Evolutionary conservation across 257 asterid genomes (phyloP).

Genomic region (Nicotiana undulata): DNA sequence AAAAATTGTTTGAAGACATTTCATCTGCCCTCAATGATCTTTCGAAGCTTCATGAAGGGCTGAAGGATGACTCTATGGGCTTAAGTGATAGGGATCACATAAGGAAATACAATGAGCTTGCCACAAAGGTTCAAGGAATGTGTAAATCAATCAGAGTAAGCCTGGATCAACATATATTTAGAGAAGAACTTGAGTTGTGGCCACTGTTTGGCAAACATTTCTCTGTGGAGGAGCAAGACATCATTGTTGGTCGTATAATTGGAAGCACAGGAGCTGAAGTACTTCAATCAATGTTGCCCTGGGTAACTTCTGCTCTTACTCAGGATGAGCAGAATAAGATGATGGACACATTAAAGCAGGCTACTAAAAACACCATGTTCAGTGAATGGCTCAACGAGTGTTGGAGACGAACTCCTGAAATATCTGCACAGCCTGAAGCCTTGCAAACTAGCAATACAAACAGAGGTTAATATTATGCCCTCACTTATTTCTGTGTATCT

Average conservation of each 20-base stretch:
- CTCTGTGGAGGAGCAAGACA: conserved; percentile 43
- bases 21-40: conserved; percentile 32
- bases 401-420: conserved; percentile 30
- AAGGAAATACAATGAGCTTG: conserved; percentile 32
- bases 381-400: conserved; percentile 47
- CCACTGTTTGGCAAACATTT: conserved; percentile 36
- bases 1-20: conserved; percentile 32
- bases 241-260: conserved; percentile 42
- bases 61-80: conserved; percentile 13
- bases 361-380: conserved; percentile 46
- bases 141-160: conserved; percentile 41
- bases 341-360: conserved; percentile 45
- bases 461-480: conserved; percentile 16
- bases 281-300: conserved; percentile 45
- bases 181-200: conserved; percentile 51
- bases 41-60: conserved; percentile 23
- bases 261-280: conserved; percentile 55
- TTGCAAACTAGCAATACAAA: conserved; percentile 9
- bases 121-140: conserved; percentile 45
- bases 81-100: not conserved
- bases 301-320: conserved; percentile 49
- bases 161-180: conserved; percentile 38
- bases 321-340: conserved; percentile 41
- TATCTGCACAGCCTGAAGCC: conserved; percentile 22
- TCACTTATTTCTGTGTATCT: not conserved